Evolutionary conservation across 2,329 filamentous ascomycete genomes (phyloP).

Genomic region (Epichloe amarillans): DNA sequence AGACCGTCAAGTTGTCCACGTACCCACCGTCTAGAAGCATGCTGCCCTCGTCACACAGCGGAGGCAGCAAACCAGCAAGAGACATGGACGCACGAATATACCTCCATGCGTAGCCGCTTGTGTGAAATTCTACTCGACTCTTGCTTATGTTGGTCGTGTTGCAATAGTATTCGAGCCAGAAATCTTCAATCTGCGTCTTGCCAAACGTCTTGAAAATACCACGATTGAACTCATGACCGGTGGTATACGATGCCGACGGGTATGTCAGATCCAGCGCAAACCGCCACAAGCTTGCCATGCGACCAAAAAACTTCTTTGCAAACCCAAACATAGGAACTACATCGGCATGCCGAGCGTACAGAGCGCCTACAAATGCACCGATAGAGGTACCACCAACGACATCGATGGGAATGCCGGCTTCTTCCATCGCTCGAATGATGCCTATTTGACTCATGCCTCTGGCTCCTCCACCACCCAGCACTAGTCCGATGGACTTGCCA

Average conservation of each 20-base stretch:
- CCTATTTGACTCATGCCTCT: slow-evolving; percentile 86
- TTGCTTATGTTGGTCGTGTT: slow-evolving; percentile 99
- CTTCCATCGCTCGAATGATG: slow-evolving; percentile 87
- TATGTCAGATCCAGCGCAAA: slow-evolving; percentile 94
- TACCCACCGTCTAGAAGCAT: slow-evolving; percentile 96
- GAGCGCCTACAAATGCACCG: slow-evolving; percentile 82
- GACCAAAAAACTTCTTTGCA: slow-evolving; percentile 91
- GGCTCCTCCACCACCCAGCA: slow-evolving; percentile 86
- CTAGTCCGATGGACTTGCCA: slow-evolving; percentile 86
- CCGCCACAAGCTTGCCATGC: slow-evolving; percentile 99
- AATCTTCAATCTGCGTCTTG: slow-evolving; percentile 94
- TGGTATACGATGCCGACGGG: slow-evolving; percentile 92
- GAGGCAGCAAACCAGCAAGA: slow-evolving; percentile 79
- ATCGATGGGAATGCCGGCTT: slow-evolving; percentile 91
- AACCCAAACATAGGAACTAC: slow-evolving; percentile 94
- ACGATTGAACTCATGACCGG: slow-evolving; percentile 95
- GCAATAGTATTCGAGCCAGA: slow-evolving; percentile 98
- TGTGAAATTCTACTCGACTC: slow-evolving; percentile 82
- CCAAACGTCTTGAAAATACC: slow-evolving; percentile 98
- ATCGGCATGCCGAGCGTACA: slow-evolving; percentile 93
- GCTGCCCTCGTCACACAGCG: slow-evolving; percentile 89
- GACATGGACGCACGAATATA: slow-evolving; percentile 97
- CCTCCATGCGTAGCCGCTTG: slow-evolving; percentile 91
- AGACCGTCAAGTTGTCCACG: slow-evolving; percentile 91
- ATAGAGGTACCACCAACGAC: slow-evolving; percentile 94